phyloP scores from a whole-genome alignment of 1,284 basidiomycete genomes.

The Cerioporus squamosus region DNA sequence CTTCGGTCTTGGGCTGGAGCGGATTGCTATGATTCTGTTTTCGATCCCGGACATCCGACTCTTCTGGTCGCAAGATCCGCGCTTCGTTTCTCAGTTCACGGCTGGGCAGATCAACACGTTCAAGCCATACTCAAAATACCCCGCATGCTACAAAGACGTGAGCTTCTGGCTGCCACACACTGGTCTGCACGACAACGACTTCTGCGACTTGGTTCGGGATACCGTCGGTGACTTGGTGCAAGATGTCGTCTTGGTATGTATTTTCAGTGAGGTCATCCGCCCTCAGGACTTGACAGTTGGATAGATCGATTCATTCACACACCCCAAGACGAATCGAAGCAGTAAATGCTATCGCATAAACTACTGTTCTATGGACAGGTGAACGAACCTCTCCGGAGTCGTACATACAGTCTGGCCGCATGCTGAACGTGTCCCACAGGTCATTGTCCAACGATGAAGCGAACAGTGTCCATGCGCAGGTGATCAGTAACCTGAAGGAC shows the following conservation, averaged over 20 bases:
- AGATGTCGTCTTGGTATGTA: conserved; percentile 80
- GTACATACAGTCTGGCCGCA: neutral
- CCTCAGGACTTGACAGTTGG: neutral
- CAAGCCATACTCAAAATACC: conserved; percentile 89
- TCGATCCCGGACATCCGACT: conserved; percentile 98
- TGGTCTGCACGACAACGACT: conserved; percentile 91
- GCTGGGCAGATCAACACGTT: conserved; percentile 80
- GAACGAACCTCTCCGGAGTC: neutral
- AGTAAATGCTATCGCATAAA: conserved; percentile 93
- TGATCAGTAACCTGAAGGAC: conserved; percentile 55
- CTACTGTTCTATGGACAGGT: conserved; percentile 98
- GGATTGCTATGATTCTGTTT: conserved; percentile 98
- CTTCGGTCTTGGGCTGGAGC: conserved; percentile 95
- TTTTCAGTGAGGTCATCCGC: neutral
- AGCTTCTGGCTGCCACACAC: conserved; percentile 84
- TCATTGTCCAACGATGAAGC: conserved; percentile 92
- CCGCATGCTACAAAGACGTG: conserved; percentile 88
- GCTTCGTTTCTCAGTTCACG: conserved; percentile 90
- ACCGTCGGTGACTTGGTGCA: conserved; percentile 92
- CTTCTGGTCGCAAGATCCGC: conserved; percentile 93
- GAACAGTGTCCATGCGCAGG: conserved; percentile 73
- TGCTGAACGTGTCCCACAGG: conserved; percentile 43
- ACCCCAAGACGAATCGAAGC: conserved; percentile 84
- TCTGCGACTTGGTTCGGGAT: conserved; percentile 94
- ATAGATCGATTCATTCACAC: conserved; percentile 92